phyloP scores from a whole-genome alignment of 2,329 filamentous ascomycete genomes.

The Aspergillus calidoustus region DNA sequence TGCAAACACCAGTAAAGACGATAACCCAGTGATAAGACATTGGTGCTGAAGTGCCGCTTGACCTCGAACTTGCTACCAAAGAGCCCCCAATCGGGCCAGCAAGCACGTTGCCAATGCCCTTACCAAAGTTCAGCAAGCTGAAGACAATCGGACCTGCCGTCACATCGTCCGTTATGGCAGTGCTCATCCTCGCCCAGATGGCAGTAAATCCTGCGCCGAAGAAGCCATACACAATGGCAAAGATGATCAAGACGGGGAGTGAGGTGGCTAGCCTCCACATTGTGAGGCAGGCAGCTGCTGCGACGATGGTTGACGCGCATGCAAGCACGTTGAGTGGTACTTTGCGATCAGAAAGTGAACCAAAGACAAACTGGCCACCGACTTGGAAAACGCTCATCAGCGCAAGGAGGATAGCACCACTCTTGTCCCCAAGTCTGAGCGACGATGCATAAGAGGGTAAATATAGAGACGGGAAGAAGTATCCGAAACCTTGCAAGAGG shows the following conservation, averaged over 20 bases:
- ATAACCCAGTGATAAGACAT: background rate
- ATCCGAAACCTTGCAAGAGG: constrained; percentile 12
- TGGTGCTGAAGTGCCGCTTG: background rate
- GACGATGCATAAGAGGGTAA: constrained; percentile 8
- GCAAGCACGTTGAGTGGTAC: background rate
- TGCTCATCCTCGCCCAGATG: background rate
- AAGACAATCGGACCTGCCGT: background rate
- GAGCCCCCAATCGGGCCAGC: constrained; percentile 3
- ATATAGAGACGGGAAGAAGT: constrained; percentile 10
- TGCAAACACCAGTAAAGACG: background rate
- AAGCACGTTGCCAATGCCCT: constrained; percentile 11
- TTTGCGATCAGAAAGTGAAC: constrained; percentile 5
- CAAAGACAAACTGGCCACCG: constrained; percentile 9
- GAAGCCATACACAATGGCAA: constrained; percentile 10
- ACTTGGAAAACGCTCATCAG: constrained; percentile 9
- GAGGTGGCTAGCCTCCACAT: constrained; percentile 8
- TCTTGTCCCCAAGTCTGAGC: background rate
- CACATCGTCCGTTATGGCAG: background rate
- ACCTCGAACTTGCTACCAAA: background rate
- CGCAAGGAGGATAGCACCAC: constrained; percentile 4
- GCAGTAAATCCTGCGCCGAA: constrained; percentile 3
- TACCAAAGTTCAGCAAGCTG: constrained; percentile 3
- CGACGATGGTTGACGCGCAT: background rate
- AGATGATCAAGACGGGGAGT: background rate
- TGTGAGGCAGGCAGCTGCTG: background rate